Evolutionary conservation across 768 basidiomycete species (phyloP).

Genomic region (Trametopsis cervina): DNA sequence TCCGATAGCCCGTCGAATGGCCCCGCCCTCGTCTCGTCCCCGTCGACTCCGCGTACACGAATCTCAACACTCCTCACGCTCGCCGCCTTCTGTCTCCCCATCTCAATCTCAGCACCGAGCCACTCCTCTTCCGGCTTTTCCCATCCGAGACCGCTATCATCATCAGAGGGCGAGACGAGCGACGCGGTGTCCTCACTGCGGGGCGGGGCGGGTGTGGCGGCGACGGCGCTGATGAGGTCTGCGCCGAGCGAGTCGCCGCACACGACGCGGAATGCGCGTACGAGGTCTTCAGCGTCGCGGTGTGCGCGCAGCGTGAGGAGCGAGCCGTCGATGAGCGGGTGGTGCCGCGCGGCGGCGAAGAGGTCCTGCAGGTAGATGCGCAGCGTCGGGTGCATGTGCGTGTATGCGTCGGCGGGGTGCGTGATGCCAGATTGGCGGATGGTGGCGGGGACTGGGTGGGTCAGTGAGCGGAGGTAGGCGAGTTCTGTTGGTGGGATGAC

Average conservation of each 20-base stretch:
- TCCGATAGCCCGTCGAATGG: background rate
- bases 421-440: slow-evolving; percentile 9
- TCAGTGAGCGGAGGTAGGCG: slow-evolving; percentile 23
- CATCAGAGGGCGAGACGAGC: background rate
- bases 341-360: slow-evolving; percentile 68
- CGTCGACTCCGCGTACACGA: slow-evolving; percentile 5
- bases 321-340: slow-evolving; percentile 60
- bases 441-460: slow-evolving; percentile 13
- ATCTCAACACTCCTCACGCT: slow-evolving; percentile 12
- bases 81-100: slow-evolving; percentile 5
- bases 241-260: slow-evolving; percentile 55
- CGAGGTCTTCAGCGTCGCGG: slow-evolving; percentile 60
- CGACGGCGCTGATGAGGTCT: slow-evolving; percentile 38
- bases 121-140: slow-evolving; percentile 11
- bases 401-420: slow-evolving; percentile 19
- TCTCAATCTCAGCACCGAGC: slow-evolving; percentile 15
- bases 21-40: background rate
- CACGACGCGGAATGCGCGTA: slow-evolving; percentile 60
- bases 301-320: slow-evolving; percentile 56
- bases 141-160: slow-evolving; percentile 4
- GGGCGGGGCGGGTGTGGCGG: slow-evolving; percentile 6
- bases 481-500: slow-evolving; percentile 24
- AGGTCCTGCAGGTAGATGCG: slow-evolving; percentile 65
- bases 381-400: slow-evolving; percentile 44
- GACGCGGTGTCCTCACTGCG: background rate